Conservation (phyloP, 345 rosid species). For the Garcia nutans region DNA sequence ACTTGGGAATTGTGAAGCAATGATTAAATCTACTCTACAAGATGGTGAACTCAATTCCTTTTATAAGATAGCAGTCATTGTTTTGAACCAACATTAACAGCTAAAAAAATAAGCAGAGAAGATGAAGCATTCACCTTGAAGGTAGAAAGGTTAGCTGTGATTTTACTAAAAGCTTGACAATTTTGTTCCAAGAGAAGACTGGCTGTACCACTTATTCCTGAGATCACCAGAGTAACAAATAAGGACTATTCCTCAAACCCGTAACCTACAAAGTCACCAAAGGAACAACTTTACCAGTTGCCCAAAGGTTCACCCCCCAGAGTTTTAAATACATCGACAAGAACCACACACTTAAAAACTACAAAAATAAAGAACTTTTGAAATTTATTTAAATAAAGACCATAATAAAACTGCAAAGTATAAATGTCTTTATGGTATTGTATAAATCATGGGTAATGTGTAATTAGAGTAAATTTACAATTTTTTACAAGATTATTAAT, state of each 20-base stretch:
- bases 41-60: not conserved
- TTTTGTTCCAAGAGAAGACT: constrained; percentile 76
- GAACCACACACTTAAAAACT: not conserved
- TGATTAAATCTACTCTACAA: not conserved
- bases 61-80: not conserved
- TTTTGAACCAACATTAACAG: not conserved
- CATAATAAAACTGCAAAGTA: not conserved
- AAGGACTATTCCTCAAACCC: too few species aligned
- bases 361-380: too few species aligned
- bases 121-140: constrained; percentile 51
- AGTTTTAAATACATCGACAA: constrained; percentile 9
- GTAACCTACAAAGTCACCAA: too few species aligned
- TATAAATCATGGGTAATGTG: not conserved
- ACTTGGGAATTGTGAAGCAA: not conserved
- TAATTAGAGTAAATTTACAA: too few species aligned
- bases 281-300: too few species aligned
- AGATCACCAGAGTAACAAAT: constrained; percentile 25
- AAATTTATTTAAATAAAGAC: too few species aligned
- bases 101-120: not conserved
- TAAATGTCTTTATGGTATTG: not conserved
- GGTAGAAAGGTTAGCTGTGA: constrained; percentile 65
- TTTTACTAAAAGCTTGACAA: constrained; percentile 61
- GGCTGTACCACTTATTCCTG: constrained; percentile 64
- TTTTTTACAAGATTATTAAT: too few species aligned
- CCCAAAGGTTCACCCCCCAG: not conserved